A percentile compares a stretch with the other conserved stretches of the same genome.
Conservation (phyloP, 768 basidiomycete genomes). For the Trametes maxima region DNA sequence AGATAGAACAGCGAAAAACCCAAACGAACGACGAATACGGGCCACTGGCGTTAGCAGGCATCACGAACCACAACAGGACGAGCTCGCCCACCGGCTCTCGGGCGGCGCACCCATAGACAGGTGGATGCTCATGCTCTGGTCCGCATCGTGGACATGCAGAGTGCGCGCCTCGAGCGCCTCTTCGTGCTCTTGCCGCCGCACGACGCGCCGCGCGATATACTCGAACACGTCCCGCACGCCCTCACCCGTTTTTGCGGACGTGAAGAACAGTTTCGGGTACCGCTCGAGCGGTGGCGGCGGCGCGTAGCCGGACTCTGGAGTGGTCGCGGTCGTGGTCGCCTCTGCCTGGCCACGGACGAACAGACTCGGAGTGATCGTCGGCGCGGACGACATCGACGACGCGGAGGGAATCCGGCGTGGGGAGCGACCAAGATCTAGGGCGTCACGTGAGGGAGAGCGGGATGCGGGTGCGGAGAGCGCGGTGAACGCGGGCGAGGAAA, state of each 20-base stretch:
- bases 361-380: constrained; percentile 63
- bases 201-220: constrained; percentile 68
- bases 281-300: constrained; percentile 42
- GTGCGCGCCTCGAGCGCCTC: constrained; percentile 53
- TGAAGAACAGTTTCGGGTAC: constrained; percentile 70
- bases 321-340: constrained; percentile 29
- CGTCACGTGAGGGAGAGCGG: constrained; percentile 19
- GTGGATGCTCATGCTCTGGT: constrained; percentile 40
- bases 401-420: constrained; percentile 36
- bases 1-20: background rate
- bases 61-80: constrained; percentile 15
- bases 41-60: background rate
- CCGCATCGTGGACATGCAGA: constrained; percentile 43
- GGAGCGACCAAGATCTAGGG: constrained; percentile 21
- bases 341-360: constrained; percentile 38
- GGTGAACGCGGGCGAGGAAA: constrained; percentile 55
- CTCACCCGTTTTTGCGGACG: constrained; percentile 78
- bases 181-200: constrained; percentile 66
- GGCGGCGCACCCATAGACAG: constrained; percentile 20
- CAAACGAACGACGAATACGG: background rate
- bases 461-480: constrained; percentile 26
- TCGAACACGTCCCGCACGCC: constrained; percentile 76
- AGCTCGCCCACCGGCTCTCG: background rate
- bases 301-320: constrained; percentile 24
- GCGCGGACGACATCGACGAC: constrained; percentile 49